These are phyloP conservation scores for Sphagnum fallax DNA, from an alignment of 228 moss, liverwort and hornwort species.

Conservation along the genomic window DNA sequence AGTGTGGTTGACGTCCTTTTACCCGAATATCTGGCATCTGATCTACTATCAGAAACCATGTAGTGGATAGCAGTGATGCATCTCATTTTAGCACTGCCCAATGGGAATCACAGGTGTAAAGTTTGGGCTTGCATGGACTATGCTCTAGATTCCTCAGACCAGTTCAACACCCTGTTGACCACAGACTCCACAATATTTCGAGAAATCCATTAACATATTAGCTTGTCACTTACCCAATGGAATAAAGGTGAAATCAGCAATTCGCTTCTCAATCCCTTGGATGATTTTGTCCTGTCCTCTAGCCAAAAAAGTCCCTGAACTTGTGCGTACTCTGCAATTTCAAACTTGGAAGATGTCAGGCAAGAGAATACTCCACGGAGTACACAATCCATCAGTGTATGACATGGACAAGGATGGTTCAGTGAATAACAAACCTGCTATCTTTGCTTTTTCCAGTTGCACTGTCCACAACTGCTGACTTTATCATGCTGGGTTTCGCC, in stretches of 20 bases:
- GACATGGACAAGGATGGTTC: not conserved
- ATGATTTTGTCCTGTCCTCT: slow-evolving; percentile 77
- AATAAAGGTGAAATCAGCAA: slow-evolving; percentile 88
- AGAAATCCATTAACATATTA: not conserved
- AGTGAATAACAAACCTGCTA: slow-evolving; percentile 52
- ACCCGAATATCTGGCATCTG: not conserved
- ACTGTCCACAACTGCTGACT: slow-evolving; percentile 98
- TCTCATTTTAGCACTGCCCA: no score
- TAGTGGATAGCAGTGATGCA: not conserved
- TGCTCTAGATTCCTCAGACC: not conserved
- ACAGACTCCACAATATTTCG: not conserved
- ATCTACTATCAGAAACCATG: not conserved
- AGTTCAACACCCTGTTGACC: not conserved
- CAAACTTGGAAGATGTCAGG: not conserved
- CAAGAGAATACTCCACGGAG: not conserved
- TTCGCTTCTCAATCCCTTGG: slow-evolving; percentile 67
- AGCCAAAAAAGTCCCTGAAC: slow-evolving; percentile 94
- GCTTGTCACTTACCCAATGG: slow-evolving; percentile 48
- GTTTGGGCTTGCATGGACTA: no score
- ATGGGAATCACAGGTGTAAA: no score
- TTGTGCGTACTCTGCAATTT: slow-evolving; percentile 76
- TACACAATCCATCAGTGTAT: not conserved
- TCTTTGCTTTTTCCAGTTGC: slow-evolving; percentile 98
- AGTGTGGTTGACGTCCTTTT: no score
- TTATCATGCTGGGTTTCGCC: slow-evolving; percentile 80